Base-by-base conservation (phyloP, 345 rosid genomes). In the Aquilaria malaccensis region DNA sequence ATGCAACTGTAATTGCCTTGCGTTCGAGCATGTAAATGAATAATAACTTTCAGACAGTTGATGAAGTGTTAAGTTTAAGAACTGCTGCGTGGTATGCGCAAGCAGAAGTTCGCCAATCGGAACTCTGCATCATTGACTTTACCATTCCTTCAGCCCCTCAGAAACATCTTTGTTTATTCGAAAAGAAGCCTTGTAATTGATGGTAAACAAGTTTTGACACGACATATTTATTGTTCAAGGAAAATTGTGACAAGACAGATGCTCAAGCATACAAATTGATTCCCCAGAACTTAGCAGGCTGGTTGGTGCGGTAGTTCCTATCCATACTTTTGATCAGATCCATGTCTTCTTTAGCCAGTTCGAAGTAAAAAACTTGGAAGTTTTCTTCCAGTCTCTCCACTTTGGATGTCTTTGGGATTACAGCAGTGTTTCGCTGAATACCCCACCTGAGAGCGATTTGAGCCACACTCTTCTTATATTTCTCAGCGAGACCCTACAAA, bases 221-320 rank as follows among this genome's bases (percentile, higher is more conserved):
- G 43, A 37, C 5, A 37, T 3, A 37, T 3, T 37, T 37, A 37
- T 37, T 37, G 43, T 37, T 7, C 43, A 3, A 37, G 7, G 43
- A 7, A 3, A 37, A 37, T 37, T 43, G 43, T 0, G 43, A 7
- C 43, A 37, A 7, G 7, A 37, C 43, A 3, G 43, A 63, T 60
- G 55, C 73, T 73, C 77, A 85, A 66, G 96, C 94, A 71, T 61
- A 87, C 10, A 85, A 76, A 77, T 93, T 83, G 12, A 93, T 68
- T 59, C 94, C 94, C 98, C 97, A 93, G 56, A 85, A 81, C 79
- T 73, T 79, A 60, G 86, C 88, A 2, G 96, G 96, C 60, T 82
- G 85, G 70, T 89, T 87, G 52, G 85, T 84, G 32, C 96, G 77
- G 52, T 81, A 76, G 14, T 71, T 83, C 77, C 73, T 81, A 72